phyloP scores from a whole-genome alignment of 768 basidiomycete genomes.

The Melanogaster broomeanus region DNA sequence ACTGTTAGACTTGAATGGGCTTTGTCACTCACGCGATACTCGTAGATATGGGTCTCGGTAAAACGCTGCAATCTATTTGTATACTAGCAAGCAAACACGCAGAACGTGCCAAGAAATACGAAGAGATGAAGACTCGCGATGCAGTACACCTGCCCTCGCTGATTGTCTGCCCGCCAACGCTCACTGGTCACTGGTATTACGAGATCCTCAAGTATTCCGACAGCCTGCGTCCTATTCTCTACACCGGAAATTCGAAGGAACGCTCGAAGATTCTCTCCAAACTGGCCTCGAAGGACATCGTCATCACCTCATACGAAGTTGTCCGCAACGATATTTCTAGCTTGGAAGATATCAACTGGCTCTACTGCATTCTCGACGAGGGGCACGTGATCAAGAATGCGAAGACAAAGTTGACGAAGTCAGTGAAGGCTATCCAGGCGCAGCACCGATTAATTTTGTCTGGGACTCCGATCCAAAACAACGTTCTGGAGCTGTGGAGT shows the following conservation, averaged over 20 bases:
- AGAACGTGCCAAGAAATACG: conserved; percentile 74
- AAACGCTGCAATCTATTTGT: conserved; percentile 96
- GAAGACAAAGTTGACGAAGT: conserved; percentile 96
- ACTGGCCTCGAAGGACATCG: conserved; percentile 77
- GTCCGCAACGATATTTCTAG: conserved; percentile 90
- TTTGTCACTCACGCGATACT: not conserved
- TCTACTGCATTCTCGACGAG: conserved; percentile 97
- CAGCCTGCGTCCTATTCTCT: conserved; percentile 81
- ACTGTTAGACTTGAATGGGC: conserved; percentile 12
- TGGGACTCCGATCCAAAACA: conserved; percentile 98
- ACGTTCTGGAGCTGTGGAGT: conserved; percentile 97
- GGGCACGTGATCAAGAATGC: conserved; percentile 99
- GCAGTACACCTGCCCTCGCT: conserved; percentile 88
- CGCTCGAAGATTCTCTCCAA: conserved; percentile 66
- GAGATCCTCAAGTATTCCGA: conserved; percentile 93
- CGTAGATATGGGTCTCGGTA: conserved; percentile 97
- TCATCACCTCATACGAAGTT: conserved; percentile 97
- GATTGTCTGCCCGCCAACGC: conserved; percentile 94
- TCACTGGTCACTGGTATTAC: conserved; percentile 99
- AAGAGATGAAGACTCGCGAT: conserved; percentile 69
- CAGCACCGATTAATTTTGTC: conserved; percentile 94
- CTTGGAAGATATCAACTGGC: conserved; percentile 77
- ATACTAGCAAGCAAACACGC: conserved; percentile 93
- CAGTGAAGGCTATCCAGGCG: conserved; percentile 87
- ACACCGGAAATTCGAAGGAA: conserved; percentile 86